A percentile compares a stretch with the other conserved stretches of the same genome.
Evolutionary conservation across 305 asterid genomes (phyloP).

Genomic region (Caryopteris hybrid): DNA sequence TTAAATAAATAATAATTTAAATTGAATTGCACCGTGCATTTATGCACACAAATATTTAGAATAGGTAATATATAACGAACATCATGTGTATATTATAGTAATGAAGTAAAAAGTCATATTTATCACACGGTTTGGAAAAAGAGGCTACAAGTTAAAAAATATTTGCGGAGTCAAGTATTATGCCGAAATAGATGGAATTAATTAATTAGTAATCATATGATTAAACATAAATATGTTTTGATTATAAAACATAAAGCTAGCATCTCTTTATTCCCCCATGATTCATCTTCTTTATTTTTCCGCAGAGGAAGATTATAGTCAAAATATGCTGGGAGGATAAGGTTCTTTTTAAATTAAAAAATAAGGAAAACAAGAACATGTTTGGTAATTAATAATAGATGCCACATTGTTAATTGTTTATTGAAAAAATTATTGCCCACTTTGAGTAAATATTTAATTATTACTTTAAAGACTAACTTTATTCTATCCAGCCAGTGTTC

Average conservation of each 20-base stretch:
- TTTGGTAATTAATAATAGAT: neutral
- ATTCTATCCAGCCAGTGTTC: conserved; percentile 21
- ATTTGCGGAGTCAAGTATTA: too few species aligned
- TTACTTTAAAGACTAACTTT: conserved; percentile 6
- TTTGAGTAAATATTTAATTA: neutral
- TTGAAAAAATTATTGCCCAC: conserved; percentile 11
- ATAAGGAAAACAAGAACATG: neutral
- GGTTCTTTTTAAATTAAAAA: neutral
- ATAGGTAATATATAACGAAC: too few species aligned
- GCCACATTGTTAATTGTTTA: conserved; percentile 6
- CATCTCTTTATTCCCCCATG: neutral
- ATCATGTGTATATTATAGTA: too few species aligned
- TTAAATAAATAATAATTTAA: too few species aligned
- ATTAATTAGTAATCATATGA: neutral
- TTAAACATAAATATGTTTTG: neutral
- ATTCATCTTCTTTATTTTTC: neutral
- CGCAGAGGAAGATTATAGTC: neutral
- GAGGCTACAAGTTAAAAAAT: too few species aligned
- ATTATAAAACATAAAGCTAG: neutral
- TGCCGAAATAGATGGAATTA: too few species aligned
- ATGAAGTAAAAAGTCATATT: too few species aligned
- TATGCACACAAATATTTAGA: too few species aligned
- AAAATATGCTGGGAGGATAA: neutral
- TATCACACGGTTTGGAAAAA: too few species aligned
- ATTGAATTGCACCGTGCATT: too few species aligned